Evolutionary conservation across 1,284 basidiomycete genomes (phyloP), one percentile per base, ranked within the genome.

Genomic region (Chalciporus sp.): DNA sequence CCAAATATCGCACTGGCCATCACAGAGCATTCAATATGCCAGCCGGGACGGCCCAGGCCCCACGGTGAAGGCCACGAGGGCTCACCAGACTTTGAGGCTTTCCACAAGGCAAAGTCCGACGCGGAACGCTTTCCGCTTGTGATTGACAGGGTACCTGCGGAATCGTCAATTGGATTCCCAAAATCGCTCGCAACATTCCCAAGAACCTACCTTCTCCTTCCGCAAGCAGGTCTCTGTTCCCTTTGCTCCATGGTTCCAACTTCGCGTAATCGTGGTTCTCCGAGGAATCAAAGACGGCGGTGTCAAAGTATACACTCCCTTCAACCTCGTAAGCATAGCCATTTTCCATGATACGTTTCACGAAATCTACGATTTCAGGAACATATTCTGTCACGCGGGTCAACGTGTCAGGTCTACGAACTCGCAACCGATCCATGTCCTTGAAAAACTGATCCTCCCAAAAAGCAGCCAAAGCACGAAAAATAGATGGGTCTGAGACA

Each of bases 1-100:
- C 97, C 97, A 44, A 99, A 80, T 47, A 99, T 81, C 37, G 90
- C 95, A 55, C 87, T 92, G 14, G 95, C 96, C 97, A 99, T 99
- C 43, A 98, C 97, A 10, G 94, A 96, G 76, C 97, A 99, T 72
- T 99, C 97, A 55, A 99, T 99, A 71, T 99, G 97, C 97, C 97
- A 99, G 10, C 97, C 97, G 1, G 97, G 97, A 52, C 97, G 83
- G n/a, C 97, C 97, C 37, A 81, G 78, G 27, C 97, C 97, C 97
- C 97, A 99, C 7, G 94, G 90, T 9, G 95, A 98, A 0, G 88
- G 85, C 97, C 97, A 99, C 3, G 88, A 88, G 2, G 97, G 97
- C 73, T 99, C 97, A n/a, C 97, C 97, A 1, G 94, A 86, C 74
- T 97, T 98, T 29, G 94, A 94, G 3, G 92, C 86, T 75, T 99